Evolutionary conservation across 495 filamentous ascomycete genomes (phyloP), one percentile per base, ranked within the genome.

Genomic region (Echria macrotheca): DNA sequence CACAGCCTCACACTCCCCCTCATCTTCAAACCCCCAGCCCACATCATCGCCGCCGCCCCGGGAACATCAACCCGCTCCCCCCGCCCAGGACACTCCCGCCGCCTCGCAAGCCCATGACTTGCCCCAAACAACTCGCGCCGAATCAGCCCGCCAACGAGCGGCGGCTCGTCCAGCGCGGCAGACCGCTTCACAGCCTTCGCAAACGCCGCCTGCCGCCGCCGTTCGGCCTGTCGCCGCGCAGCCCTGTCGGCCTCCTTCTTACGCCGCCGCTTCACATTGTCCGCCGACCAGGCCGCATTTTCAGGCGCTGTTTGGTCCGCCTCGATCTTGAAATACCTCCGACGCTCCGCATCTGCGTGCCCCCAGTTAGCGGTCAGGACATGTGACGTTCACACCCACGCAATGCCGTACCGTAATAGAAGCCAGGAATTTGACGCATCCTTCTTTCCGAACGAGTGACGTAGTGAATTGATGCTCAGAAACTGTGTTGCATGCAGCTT

Each of bases 281-380:
- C 23, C 0, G 58, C 53, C 21, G 69, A 61, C 65, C 69, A 72
- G 4, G 59, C 52, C 1, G 69, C 68, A 12, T 31, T 9, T 0
- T 8, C 10, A 0, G 71, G 66, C 5, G 69, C 65, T 0, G 65
- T 69, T n/a, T 35, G 46, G 47, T 18, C 26, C 26, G 23, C 48
- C 55, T 74, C 66, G 33, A 78, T 61, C 44, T 68, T 71, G 59
- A 77, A 79, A 56, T 77, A 78, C 14, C 69, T 72, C 18, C 56
- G 47, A 52, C 69, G 76, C 12, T 55, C 60, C 3, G 52, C 14
- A 44, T 79, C 76, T 75, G 38, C 8, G 0, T 18, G 12, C 28
- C 24, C 17, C 24, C 37, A 42, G 36, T 33, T 15, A 22, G 35
- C 2, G n/a, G n/a, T n/a, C n/a, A n/a, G n/a, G n/a, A n/a, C n/a